Evolutionary conservation across 495 filamentous ascomycete species (phyloP).

Genomic region (Neurospora sp.): DNA sequence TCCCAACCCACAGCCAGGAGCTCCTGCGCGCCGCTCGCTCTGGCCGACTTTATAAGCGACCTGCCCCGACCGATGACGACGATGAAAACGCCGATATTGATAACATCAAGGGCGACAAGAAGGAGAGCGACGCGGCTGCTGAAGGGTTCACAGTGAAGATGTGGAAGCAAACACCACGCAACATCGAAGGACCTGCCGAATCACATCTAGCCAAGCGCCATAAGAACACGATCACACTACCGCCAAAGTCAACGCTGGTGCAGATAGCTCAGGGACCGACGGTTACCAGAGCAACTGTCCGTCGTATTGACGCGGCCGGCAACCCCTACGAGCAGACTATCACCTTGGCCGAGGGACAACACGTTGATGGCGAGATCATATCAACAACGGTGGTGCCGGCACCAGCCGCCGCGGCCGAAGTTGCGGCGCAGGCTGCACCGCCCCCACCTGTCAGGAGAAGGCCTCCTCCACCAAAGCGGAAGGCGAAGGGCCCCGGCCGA

Average conservation of each 20-base stretch:
- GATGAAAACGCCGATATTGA: conserved; percentile 38
- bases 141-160: conserved; percentile 62
- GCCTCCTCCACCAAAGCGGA: conserved; percentile 66
- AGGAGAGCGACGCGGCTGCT: conserved; percentile 32
- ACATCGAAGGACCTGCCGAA: conserved; percentile 60
- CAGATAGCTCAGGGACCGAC: conserved; percentile 33
- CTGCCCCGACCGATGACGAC: conserved; percentile 41
- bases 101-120: conserved; percentile 35
- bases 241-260: conserved; percentile 33
- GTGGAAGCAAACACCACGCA: conserved; percentile 71
- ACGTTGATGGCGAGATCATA: conserved; percentile 69
- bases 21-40: conserved; percentile 77
- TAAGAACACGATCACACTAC: conserved; percentile 50
- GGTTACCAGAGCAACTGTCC: conserved; percentile 66
- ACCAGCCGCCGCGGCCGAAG: conserved; percentile 19
- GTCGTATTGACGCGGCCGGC: conserved; percentile 64
- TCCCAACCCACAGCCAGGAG: conserved; percentile 68
- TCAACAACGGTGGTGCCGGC: conserved; percentile 41
- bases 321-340: conserved; percentile 74
- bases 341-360: conserved; percentile 69
- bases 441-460: conserved; percentile 42
- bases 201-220: conserved; percentile 84
- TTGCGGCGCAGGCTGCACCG: conserved; percentile 9
- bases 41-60: conserved; percentile 55
- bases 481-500: conserved; percentile 57